phyloP scores from a whole-genome alignment of 352 stramenopile species.

The Globisporangium barbulae region DNA sequence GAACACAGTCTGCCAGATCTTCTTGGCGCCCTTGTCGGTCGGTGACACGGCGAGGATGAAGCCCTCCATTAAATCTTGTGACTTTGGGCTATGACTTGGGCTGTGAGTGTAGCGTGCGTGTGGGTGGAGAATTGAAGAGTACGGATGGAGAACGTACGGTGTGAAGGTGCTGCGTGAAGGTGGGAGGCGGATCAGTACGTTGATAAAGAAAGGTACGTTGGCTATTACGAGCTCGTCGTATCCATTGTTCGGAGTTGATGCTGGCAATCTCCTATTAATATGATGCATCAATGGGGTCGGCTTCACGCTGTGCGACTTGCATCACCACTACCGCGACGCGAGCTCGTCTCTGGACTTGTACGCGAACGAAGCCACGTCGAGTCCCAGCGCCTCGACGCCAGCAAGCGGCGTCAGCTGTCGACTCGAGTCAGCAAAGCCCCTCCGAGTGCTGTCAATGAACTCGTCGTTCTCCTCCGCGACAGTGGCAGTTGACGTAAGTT shows the following conservation, averaged over 20 bases:
- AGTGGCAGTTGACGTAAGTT: neutral
- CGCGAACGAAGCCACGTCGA: constrained; percentile 53
- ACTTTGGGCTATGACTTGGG: neutral
- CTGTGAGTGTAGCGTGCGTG: neutral
- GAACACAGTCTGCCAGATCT: constrained; percentile 47
- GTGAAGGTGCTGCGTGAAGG: neutral
- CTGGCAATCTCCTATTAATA: neutral
- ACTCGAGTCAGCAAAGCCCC: constrained; percentile 4
- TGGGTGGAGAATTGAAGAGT: constrained; percentile 7
- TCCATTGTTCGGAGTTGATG: neutral
- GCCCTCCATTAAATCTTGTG: constrained; percentile 33
- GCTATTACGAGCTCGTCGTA: neutral
- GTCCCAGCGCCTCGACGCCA: constrained; percentile 43
- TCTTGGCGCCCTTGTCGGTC: constrained; percentile 26
- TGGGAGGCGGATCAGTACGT: neutral
- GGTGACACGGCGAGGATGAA: constrained; percentile 37
- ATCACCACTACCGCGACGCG: constrained; percentile 7
- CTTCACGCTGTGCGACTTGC: neutral
- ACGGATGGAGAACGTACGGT: neutral
- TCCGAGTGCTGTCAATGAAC: neutral
- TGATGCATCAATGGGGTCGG: neutral
- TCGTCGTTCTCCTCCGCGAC: constrained; percentile 5
- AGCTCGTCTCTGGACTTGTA: constrained; percentile 33
- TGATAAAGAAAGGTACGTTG: neutral
- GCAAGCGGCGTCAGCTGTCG: constrained; percentile 25